phyloP scores from a whole-genome alignment of 2,329 filamentous ascomycete genomes.

The Penicillium sp. region DNA sequence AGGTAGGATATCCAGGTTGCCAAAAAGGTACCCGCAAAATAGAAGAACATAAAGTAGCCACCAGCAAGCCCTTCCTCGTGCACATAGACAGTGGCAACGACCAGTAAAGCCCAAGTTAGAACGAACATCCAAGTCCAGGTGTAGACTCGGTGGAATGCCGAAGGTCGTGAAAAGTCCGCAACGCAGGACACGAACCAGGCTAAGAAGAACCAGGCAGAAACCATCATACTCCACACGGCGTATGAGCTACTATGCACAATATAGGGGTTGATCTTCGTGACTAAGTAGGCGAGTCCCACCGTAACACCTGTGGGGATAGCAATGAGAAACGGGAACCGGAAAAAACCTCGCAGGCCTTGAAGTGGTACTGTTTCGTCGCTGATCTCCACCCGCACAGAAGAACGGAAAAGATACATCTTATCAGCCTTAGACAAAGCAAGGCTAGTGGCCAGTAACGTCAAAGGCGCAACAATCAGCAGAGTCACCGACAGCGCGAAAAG shows the following conservation, averaged over 20 bases:
- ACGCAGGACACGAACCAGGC: conserved; percentile 82
- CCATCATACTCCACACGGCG: conserved; percentile 83
- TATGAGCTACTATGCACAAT: conserved; percentile 91
- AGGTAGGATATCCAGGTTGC: conserved; percentile 73
- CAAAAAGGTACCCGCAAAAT: conserved; percentile 72
- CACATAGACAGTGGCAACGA: conserved; percentile 72
- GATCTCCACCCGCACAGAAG: conserved; percentile 61
- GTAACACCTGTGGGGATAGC: conserved; percentile 66
- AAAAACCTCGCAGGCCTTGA: conserved; percentile 77
- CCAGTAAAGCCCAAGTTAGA: conserved; percentile 70
- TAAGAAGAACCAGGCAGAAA: conserved; percentile 75
- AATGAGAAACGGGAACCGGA: conserved; percentile 78
- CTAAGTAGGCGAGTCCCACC: conserved; percentile 69
- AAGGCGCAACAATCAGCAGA: conserved; percentile 74
- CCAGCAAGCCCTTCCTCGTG: conserved; percentile 70
- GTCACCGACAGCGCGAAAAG: conserved; percentile 87
- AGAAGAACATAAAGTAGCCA: conserved; percentile 79
- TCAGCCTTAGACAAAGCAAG: conserved; percentile 68
- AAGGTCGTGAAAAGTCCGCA: conserved; percentile 77
- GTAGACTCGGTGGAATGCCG: conserved; percentile 81
- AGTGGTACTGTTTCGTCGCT: conserved; percentile 63
- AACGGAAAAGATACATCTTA: conserved; percentile 86
- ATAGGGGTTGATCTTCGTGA: conserved; percentile 81
- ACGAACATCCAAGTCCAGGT: conserved; percentile 80
- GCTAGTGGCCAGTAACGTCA: conserved; percentile 69